These are phyloP conservation scores for Bretschneidera sinensis DNA, from an alignment of 345 rosid species.

Conservation along the genomic window DNA sequence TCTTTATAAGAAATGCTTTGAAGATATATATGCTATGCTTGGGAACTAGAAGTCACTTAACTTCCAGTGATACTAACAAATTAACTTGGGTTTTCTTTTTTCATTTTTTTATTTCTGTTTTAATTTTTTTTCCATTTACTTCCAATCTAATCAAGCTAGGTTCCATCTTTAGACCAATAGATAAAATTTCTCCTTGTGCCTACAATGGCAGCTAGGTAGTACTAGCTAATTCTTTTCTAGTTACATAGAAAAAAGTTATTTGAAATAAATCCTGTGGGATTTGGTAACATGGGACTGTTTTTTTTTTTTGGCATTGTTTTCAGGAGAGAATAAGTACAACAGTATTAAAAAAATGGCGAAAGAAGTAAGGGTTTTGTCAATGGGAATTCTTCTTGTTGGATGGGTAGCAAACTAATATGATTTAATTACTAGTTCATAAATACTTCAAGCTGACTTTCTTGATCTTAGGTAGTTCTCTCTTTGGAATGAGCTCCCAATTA, in stretches of 20 bases:
- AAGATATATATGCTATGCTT: background rate
- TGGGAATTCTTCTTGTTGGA: slow-evolving; percentile 16
- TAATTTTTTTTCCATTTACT: background rate
- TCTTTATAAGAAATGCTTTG: background rate
- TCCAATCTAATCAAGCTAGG: background rate
- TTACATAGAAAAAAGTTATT: no score
- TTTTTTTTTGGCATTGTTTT: slow-evolving; percentile 28
- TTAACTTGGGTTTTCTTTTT: slow-evolving; percentile 8
- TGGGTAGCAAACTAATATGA: slow-evolving; percentile 9
- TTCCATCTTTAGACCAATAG: background rate
- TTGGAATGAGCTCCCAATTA: slow-evolving; percentile 16
- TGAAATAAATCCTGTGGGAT: slow-evolving; percentile 13
- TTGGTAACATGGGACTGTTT: slow-evolving; percentile 14
- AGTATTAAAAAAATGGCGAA: background rate
- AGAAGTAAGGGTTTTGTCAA: slow-evolving; percentile 16
- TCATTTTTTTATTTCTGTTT: background rate
- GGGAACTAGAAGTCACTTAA: no score
- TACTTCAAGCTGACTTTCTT: slow-evolving; percentile 18
- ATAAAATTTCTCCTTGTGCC: no score
- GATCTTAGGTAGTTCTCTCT: slow-evolving; percentile 11
- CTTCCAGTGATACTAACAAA: slow-evolving; percentile 6
- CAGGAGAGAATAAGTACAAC: slow-evolving; percentile 23
- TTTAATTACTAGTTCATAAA: slow-evolving; percentile 4
- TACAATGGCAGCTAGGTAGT: no score
- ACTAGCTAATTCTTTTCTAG: no score